Base-by-base conservation (phyloP, 164 flowering plant species). In the Protea cynaroides region DNA sequence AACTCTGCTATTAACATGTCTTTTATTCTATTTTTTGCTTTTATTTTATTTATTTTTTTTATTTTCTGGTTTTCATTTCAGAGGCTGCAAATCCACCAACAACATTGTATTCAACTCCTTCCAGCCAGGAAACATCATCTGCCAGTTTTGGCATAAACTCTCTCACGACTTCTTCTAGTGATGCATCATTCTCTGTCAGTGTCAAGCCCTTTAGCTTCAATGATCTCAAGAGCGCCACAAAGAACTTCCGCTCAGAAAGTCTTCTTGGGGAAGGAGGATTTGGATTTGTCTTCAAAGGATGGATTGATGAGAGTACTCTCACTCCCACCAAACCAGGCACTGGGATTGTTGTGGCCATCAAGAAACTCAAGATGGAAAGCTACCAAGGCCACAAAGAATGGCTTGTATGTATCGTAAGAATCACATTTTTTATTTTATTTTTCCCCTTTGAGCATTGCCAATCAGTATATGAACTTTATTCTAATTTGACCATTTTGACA, bases 221-320 rank as follows among this genome's bases (percentile, higher is more conserved):
- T 66, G 92, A 89, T 70, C 88, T 92, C 46, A 89, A 80, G 74
- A 71, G n/a, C 38, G 92, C 95, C 52, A 80, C 95, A 6, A 80
- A 69, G 71, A 89, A 89, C 69, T 92, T 92, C 72, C 80, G 84
- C 10, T 23, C 84, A 6, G 94, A 82, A 7, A 81, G 73, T 67
- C 71, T 92, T 50, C 79, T 92, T 21, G 97, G 96, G 0, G 96
- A 92, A 68, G 97, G 97, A 59, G 97, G 97, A 17, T 92, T 92
- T 25, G 97, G 97, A 22, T 78, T 62, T 59, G 96, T 92, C 46
- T 92, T 81, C 79, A 92, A 92, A 70, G 97, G 97, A 53, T 92
- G 97, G 97, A 76, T 92, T 38, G 88, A 86, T 63, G 81, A 69
- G 63, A 62, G 58, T 61, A 83, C 89, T 8, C 73, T 68, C 1